Evolutionary conservation across 805 yeast genomes (phyloP).

Genomic region (Yamadazyma scolyti): DNA sequence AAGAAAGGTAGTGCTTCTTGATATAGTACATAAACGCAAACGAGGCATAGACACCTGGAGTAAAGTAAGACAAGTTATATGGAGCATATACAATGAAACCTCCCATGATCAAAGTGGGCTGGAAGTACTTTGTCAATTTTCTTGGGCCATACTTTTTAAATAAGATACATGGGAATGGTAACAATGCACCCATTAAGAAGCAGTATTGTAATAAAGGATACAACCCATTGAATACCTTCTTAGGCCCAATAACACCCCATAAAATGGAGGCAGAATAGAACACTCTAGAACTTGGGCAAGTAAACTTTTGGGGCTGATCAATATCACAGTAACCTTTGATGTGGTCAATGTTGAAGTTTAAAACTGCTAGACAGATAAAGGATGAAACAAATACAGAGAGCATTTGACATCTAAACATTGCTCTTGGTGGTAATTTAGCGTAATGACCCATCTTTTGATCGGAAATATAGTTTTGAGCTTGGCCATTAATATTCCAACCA

Average conservation of each 20-base stretch:
- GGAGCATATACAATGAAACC: slow-evolving; percentile 49
- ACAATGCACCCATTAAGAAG: slow-evolving; percentile 49
- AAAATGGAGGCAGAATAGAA: slow-evolving; percentile 50
- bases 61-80: slow-evolving; percentile 46
- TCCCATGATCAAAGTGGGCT: slow-evolving; percentile 51
- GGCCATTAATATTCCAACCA: slow-evolving; percentile 56
- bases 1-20: slow-evolving; percentile 41
- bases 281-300: slow-evolving; percentile 42
- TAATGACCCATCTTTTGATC: slow-evolving; percentile 49
- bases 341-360: slow-evolving; percentile 35
- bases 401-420: slow-evolving; percentile 47
- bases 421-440: slow-evolving; percentile 57
- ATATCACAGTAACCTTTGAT: slow-evolving; percentile 31
- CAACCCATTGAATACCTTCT: slow-evolving; percentile 50
- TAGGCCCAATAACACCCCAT: slow-evolving; percentile 60
- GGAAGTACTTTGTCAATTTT: slow-evolving; percentile 34
- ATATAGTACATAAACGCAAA: slow-evolving; percentile 52
- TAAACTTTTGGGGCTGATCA: slow-evolving; percentile 29
- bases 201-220: slow-evolving; percentile 55
- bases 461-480: slow-evolving; percentile 53
- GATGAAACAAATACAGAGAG: slow-evolving; percentile 31
- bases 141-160: slow-evolving; percentile 32
- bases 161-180: slow-evolving; percentile 33
- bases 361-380: slow-evolving; percentile 26
- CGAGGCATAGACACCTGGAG: slow-evolving; percentile 59